Evolutionary conservation across 495 filamentous ascomycete genomes (phyloP).

Genomic region (Aspergillus conjunctus): DNA sequence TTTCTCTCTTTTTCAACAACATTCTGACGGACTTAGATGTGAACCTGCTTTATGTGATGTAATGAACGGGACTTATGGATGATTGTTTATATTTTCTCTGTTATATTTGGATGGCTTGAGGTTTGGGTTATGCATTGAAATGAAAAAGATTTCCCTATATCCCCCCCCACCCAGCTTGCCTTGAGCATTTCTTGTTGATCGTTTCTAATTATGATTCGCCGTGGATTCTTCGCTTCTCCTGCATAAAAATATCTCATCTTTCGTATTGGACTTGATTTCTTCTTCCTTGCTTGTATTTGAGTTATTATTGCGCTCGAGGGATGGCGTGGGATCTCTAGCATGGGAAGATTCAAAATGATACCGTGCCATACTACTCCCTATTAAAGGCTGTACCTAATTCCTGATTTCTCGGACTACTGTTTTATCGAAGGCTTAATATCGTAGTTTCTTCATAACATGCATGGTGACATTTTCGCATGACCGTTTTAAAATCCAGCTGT

Average conservation of each 20-base stretch:
- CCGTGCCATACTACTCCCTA: too few relatives aligned
- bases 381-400: too few relatives aligned
- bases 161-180: background rate
- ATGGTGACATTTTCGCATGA: conserved; percentile 1
- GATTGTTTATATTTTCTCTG: too few relatives aligned
- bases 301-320: background rate
- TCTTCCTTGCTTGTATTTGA: conserved; percentile 2
- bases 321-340: background rate
- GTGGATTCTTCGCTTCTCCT: background rate
- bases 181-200: conserved; percentile 7
- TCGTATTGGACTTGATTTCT: background rate
- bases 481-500: background rate
- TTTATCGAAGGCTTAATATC: background rate
- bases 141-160: background rate
- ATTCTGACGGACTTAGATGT: conserved; percentile 52
- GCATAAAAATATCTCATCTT: conserved; percentile 15
- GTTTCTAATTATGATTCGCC: conserved; percentile 1
- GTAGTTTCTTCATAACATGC: background rate
- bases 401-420: too few relatives aligned
- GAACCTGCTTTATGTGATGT: conserved; percentile 69
- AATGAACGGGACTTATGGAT: conserved; percentile 26
- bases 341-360: too few relatives aligned
- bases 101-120: conserved; percentile 17
- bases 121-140: conserved; percentile 16
- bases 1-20: conserved; percentile 21